These are phyloP conservation scores for Erysimum cheiri DNA, from an alignment of 441 rosid species.

Conservation along the genomic window DNA sequence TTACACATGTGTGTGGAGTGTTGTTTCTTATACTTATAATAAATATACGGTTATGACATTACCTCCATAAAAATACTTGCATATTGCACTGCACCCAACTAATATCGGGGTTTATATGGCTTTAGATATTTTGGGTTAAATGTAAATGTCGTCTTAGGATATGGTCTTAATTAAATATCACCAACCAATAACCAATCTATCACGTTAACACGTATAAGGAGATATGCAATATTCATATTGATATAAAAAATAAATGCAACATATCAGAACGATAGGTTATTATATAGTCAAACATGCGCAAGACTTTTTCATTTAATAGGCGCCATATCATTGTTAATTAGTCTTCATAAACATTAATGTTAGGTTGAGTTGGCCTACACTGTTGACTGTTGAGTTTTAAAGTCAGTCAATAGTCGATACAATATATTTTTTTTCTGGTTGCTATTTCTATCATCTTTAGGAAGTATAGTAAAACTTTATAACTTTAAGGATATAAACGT, in stretches of 20 bases:
- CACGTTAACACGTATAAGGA: neutral
- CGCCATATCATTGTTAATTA: neutral
- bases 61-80: constrained; percentile 6
- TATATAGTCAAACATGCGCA: constrained; percentile 37
- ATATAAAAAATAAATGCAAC: constrained; percentile 21
- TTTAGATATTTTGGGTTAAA: neutral
- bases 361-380: constrained; percentile 42
- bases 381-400: constrained; percentile 25
- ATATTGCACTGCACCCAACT: neutral
- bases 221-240: neutral
- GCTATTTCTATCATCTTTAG: constrained; percentile 25
- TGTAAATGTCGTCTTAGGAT: neutral
- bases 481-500: constrained; percentile 22
- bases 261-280: constrained; percentile 14
- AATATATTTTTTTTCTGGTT: constrained; percentile 17
- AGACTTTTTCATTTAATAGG: constrained; percentile 20
- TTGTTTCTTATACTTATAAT: constrained; percentile 19
- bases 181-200: constrained; percentile 2
- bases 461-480: constrained; percentile 6
- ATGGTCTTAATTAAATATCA: constrained; percentile 21
- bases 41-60: neutral
- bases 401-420: constrained; percentile 34
- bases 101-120: neutral
- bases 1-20: constrained; percentile 38
- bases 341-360: constrained; percentile 30